These are phyloP conservation scores for Macrotyloma uniflorum DNA, from an alignment of 306 rosid genomes.

Conservation along the genomic window DNA sequence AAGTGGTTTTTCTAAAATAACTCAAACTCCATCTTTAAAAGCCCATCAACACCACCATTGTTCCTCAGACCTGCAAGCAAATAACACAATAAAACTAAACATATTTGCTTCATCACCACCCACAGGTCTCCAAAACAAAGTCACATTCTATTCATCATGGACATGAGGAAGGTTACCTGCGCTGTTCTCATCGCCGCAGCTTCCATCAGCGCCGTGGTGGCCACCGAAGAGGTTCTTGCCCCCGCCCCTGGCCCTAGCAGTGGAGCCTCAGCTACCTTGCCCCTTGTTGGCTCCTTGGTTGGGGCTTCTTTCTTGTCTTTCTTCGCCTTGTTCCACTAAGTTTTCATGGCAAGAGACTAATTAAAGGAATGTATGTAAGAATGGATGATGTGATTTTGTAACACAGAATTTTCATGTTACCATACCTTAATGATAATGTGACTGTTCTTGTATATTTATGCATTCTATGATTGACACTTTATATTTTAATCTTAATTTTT, in stretches of 20 bases:
- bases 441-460: not conserved
- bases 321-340: slow-evolving; percentile 1
- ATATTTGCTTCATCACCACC: not conserved
- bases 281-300: not conserved
- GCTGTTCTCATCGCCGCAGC: not conserved
- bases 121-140: not conserved
- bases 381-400: not conserved
- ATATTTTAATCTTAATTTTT: too few species aligned
- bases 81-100: not conserved
- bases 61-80: too few species aligned
- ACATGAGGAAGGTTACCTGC: not conserved
- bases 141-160: not conserved
- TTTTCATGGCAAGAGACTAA: not conserved
- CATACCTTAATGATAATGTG: not conserved
- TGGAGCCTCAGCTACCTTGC: not conserved
- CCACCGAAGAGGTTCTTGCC: not conserved
- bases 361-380: not conserved
- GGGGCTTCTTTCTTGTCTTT: not conserved
- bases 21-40: too few species aligned
- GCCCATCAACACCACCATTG: too few species aligned
- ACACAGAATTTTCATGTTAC: not conserved
- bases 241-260: not conserved
- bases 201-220: not conserved
- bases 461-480: not conserved
- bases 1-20: too few species aligned